These are phyloP conservation scores for Podila minutissima DNA, from an alignment of 192 early-diverging fungal genomes.

Conservation along the genomic window DNA sequence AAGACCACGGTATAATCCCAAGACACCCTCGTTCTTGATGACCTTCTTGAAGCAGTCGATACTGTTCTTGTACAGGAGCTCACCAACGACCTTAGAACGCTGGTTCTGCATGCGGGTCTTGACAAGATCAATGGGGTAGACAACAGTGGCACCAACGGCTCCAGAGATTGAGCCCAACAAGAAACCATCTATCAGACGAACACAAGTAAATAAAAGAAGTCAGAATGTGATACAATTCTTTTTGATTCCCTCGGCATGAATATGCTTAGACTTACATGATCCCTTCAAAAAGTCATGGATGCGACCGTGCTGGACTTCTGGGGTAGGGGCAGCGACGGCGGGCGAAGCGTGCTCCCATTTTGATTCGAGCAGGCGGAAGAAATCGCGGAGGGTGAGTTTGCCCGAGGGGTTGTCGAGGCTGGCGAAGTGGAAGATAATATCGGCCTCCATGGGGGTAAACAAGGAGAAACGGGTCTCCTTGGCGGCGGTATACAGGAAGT, in stretches of 20 bases:
- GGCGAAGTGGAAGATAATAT: slow-evolving; percentile 77
- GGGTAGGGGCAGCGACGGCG: slow-evolving; percentile 8
- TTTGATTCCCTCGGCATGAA: not conserved
- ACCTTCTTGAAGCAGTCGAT: slow-evolving; percentile 97
- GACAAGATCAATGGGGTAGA: slow-evolving; percentile 98
- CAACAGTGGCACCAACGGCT: slow-evolving; percentile 92
- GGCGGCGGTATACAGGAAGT: slow-evolving; percentile 68
- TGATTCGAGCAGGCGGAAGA: slow-evolving; percentile 62
- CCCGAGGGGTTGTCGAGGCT: slow-evolving; percentile 59
- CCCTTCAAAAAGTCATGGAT: slow-evolving; percentile 47
- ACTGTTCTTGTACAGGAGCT: slow-evolving; percentile 94
- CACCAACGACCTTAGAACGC: slow-evolving; percentile 87
- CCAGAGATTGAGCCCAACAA: slow-evolving; percentile 92
- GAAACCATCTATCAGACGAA: slow-evolving; percentile 43
- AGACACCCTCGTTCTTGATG: slow-evolving; percentile 88
- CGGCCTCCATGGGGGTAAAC: slow-evolving; percentile 79
- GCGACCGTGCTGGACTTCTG: slow-evolving; percentile 27
- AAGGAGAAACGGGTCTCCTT: slow-evolving; percentile 64
- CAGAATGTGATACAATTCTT: not conserved
- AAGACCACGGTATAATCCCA: slow-evolving; percentile 92
- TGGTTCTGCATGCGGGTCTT: slow-evolving; percentile 99
- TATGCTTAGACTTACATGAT: slow-evolving; percentile 27
- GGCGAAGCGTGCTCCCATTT: slow-evolving; percentile 57
- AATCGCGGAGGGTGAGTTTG: slow-evolving; percentile 58
- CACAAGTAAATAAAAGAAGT: not conserved